Base-by-base conservation (phyloP, 2,329 filamentous ascomycete species). In the Colletotrichum scovillei region DNA sequence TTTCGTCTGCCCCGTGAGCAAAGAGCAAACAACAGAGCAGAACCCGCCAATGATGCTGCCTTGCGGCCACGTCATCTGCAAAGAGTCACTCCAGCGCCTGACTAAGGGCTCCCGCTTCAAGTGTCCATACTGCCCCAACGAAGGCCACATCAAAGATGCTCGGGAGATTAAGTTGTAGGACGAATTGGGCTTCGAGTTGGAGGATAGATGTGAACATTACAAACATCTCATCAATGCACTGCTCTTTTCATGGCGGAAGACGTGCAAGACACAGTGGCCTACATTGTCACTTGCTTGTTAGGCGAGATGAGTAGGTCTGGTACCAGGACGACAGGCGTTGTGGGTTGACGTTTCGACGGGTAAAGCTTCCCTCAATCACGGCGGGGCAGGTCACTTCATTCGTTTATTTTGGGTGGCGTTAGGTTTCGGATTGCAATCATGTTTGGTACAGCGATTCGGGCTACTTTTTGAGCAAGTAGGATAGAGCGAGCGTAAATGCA, bases 31-130 rank as follows among this genome's bases (percentile, higher is more conserved):
- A 0, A 99, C 96, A 0, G 95, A 97, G 79, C 85, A 88, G 28
- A 99, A 99, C 81, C 97, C 97, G 12, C 95, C 97, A 2, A 97
- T 98, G 93, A 97, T 98, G 90, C 92, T 99, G 80, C 94, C 94
- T 0, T 99, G 97, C 80, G 96, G 97, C 6, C 97, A 99, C 84
- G 96, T 98, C 65, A 92, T 99, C 73, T 95, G 95, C 22, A 90
- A 92, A 76, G 95, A 98, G 79, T 95, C 93, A 42, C 85, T 99
- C 63, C 90, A 93, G 73, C 92, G 92, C 79, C 87, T 98, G 55
- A 92, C 92, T 67, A 97, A 97, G 83, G 92, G 93, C 0, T 89
- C 86, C 55, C 87, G 93, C 73, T 97, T 97, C 87, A 99, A 99
- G 82, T 99, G 97, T 79, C 97, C 97, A 0, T 99, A 99, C 81